phyloP scores from a whole-genome alignment of 2,329 filamentous ascomycete genomes.

The Tolypocladium album region DNA sequence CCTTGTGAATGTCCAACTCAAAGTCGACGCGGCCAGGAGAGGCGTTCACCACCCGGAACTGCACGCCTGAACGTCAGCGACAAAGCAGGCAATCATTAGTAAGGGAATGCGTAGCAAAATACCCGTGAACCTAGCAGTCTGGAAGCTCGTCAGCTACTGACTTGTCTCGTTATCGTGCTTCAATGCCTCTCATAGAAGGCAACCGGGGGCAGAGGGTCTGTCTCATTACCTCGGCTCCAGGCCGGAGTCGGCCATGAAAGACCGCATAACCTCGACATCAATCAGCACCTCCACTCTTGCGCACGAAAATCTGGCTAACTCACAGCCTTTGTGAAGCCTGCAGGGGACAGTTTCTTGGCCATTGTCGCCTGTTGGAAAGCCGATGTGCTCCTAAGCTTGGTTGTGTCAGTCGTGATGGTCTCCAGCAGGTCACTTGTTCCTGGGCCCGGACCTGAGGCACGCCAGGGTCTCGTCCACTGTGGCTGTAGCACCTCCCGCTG shows the following conservation, averaged over 20 bases:
- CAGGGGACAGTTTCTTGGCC: constrained; percentile 22
- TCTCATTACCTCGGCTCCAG: constrained; percentile 67
- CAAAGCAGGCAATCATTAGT: neutral
- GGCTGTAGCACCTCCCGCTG: neutral
- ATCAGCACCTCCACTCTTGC: too few relatives aligned
- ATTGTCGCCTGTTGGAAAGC: constrained; percentile 7
- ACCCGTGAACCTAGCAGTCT: constrained; percentile 20
- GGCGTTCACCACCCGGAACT: constrained; percentile 60
- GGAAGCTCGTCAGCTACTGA: neutral
- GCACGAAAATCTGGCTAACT: neutral
- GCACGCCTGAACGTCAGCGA: neutral
- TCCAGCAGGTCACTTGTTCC: neutral
- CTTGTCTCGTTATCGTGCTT: neutral
- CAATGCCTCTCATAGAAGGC: neutral
- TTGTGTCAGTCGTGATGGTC: neutral
- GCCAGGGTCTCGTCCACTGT: neutral
- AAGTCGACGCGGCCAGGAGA: constrained; percentile 60
- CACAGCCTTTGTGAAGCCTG: constrained; percentile 24
- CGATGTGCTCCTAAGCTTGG: neutral
- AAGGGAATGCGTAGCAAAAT: neutral
- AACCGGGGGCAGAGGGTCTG: neutral
- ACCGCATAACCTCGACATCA: constrained; percentile 60
- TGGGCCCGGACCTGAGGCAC: neutral
- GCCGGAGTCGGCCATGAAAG: constrained; percentile 76
- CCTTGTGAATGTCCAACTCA: constrained; percentile 61